These are phyloP conservation scores for Escovopsis sp. DNA, from an alignment of 2,329 filamentous ascomycete species.

Conservation along the genomic window DNA sequence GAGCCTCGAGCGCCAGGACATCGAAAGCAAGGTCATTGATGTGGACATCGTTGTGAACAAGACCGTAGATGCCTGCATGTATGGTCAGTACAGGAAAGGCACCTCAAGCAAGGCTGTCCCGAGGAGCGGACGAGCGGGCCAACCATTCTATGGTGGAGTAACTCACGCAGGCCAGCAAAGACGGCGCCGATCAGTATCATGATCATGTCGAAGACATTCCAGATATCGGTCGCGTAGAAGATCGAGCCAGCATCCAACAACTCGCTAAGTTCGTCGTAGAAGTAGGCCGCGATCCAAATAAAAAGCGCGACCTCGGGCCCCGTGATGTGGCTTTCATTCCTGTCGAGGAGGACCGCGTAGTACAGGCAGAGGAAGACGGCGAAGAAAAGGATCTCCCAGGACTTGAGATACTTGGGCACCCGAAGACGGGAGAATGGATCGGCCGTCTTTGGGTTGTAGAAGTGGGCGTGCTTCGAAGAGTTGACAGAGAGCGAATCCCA, in stretches of 20 bases:
- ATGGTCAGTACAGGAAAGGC: no score
- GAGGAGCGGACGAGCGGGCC: no score
- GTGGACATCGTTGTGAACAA: slow-evolving; percentile 35
- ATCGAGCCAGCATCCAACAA: slow-evolving; percentile 74
- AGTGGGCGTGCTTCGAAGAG: slow-evolving; percentile 58
- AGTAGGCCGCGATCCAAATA: slow-evolving; percentile 74
- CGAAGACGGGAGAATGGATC: slow-evolving; percentile 62
- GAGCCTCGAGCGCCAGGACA: slow-evolving; percentile 72
- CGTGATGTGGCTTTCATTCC: slow-evolving; percentile 51
- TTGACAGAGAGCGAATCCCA: slow-evolving; percentile 66
- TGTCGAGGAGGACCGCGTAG: slow-evolving; percentile 69
- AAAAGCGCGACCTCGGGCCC: slow-evolving; percentile 58
- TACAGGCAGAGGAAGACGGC: slow-evolving; percentile 62
- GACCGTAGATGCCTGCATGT: slow-evolving; percentile 16
- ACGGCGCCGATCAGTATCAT: slow-evolving; percentile 59
- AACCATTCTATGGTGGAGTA: no score
- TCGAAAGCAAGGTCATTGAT: slow-evolving; percentile 75
- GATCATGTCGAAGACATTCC: slow-evolving; percentile 58
- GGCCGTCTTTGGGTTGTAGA: slow-evolving; percentile 52
- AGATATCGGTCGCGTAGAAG: slow-evolving; percentile 73
- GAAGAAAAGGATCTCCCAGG: slow-evolving; percentile 74
- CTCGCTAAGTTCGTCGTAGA: slow-evolving; percentile 75
- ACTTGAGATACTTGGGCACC: slow-evolving; percentile 72
- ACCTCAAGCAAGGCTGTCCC: no score
- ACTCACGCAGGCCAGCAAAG: slow-evolving; percentile 59